Evolutionary conservation across 1,284 basidiomycete genomes (phyloP).

Genomic region (Pulchroboletus neoregius): DNA sequence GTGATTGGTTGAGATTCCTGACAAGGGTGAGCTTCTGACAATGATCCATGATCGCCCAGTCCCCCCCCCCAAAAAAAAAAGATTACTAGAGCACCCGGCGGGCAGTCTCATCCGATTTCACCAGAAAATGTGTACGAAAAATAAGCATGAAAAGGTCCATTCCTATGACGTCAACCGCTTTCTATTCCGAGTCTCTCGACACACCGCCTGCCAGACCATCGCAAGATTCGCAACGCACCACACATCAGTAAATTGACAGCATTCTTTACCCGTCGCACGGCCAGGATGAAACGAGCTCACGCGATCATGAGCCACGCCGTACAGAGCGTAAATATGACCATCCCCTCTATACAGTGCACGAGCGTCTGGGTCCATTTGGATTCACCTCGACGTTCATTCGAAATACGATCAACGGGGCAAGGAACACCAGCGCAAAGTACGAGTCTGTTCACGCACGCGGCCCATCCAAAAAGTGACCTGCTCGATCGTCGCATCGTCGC

Average conservation of each 20-base stretch:
- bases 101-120: too few species aligned
- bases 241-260: too few species aligned
- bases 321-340: constrained; percentile 40
- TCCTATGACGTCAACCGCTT: too few species aligned
- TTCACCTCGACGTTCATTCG: constrained; percentile 45
- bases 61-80: too few species aligned
- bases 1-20: too few species aligned
- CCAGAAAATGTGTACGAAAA: too few species aligned
- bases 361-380: constrained; percentile 32
- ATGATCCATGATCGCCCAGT: too few species aligned
- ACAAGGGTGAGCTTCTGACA: too few species aligned
- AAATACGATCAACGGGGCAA: constrained; percentile 26
- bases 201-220: neutral
- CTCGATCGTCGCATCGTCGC: constrained; percentile 46
- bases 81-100: too few species aligned
- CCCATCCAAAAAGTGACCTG: constrained; percentile 34
- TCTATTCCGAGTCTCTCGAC: neutral
- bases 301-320: constrained; percentile 41
- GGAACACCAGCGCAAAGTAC: constrained; percentile 16
- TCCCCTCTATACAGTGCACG: constrained; percentile 37
- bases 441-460: constrained; percentile 7
- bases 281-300: constrained; percentile 2
- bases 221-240: neutral
- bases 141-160: too few species aligned
- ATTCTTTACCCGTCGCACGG: constrained; percentile 1